Percentiles rank a stretch among this genome's conserved stretches.
phyloP scores from a whole-genome alignment of 495 filamentous ascomycete species.

The Penicillium coprophilum region DNA sequence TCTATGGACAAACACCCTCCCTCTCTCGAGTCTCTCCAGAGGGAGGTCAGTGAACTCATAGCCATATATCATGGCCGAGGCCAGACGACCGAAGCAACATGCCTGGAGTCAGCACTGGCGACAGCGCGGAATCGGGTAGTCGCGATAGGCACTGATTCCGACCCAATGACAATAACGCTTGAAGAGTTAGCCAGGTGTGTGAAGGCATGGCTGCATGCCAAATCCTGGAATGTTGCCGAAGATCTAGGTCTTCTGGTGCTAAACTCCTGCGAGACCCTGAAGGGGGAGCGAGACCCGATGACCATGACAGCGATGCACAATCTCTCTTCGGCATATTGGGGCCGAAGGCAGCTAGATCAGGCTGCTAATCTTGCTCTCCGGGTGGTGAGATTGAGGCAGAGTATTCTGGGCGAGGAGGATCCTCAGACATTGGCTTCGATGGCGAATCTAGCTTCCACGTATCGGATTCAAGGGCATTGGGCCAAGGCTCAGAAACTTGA shows the following conservation, averaged over 20 bases:
- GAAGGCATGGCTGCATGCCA: conserved; percentile 7
- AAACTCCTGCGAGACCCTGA: conserved; percentile 13
- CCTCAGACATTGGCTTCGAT: conserved; percentile 20
- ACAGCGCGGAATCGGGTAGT: not conserved
- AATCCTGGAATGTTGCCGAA: conserved; percentile 15
- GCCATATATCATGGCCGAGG: conserved; percentile 7
- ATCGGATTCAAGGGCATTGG: conserved; percentile 31
- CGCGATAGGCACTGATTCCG: not conserved
- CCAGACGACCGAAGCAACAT: conserved; percentile 4
- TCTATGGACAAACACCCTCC: conserved; percentile 15
- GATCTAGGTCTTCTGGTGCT: conserved; percentile 25
- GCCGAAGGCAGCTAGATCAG: conserved; percentile 22
- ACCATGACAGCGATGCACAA: conserved; percentile 28
- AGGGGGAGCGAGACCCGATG: conserved; percentile 24
- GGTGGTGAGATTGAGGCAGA: conserved; percentile 10
- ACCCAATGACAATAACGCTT: conserved; percentile 6
- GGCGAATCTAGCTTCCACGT: conserved; percentile 32
- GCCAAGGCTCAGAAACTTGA: conserved; percentile 26
- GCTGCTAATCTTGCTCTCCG: conserved; percentile 7
- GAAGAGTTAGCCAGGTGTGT: conserved; percentile 6
- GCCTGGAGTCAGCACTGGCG: conserved; percentile 2
- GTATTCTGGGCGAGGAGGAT: conserved; percentile 22
- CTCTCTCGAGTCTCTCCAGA: conserved; percentile 10
- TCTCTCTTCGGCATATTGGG: conserved; percentile 30
- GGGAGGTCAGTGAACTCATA: conserved; percentile 5